A percentile compares a stretch with the other conserved stretches of the same genome.
Conservation (phyloP, 805 yeast genomes). For the Ogataea saltuana region DNA sequence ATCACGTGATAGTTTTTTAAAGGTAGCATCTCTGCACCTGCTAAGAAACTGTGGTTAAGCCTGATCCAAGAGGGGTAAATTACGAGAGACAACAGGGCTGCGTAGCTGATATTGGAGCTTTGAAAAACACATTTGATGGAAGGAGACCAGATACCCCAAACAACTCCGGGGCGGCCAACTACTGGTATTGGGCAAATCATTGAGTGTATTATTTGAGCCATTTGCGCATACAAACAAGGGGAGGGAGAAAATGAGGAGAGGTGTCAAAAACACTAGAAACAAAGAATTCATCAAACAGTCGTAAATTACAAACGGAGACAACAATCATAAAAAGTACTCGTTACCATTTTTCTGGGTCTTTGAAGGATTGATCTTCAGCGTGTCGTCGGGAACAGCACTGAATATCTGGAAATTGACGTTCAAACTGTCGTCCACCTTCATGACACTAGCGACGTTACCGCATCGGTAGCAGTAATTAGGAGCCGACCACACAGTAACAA, state of each 20-base stretch:
- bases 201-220: neutral
- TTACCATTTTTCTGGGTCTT: conserved; percentile 39
- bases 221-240: neutral
- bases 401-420: conserved; percentile 91
- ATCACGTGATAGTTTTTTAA: too few relatives aligned
- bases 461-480: conserved; percentile 97
- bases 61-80: too few relatives aligned
- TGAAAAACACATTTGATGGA: neutral
- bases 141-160: too few relatives aligned
- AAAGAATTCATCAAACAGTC: conserved; percentile 12
- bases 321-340: conserved; percentile 37
- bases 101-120: too few relatives aligned
- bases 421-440: conserved; percentile 87
- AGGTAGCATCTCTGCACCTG: too few relatives aligned
- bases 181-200: too few relatives aligned
- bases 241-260: neutral
- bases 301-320: conserved; percentile 10
- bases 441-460: conserved; percentile 97
- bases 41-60: too few relatives aligned
- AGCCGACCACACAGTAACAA: conserved; percentile 97
- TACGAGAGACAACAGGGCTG: too few relatives aligned
- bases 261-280: conserved; percentile 1
- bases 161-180: too few relatives aligned
- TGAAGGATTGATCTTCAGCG: conserved; percentile 37
- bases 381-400: conserved; percentile 91